Evolutionary conservation across 257 asterid species (phyloP), one percentile per base, ranked within the genome.

Genomic region (Verbena officinalis): DNA sequence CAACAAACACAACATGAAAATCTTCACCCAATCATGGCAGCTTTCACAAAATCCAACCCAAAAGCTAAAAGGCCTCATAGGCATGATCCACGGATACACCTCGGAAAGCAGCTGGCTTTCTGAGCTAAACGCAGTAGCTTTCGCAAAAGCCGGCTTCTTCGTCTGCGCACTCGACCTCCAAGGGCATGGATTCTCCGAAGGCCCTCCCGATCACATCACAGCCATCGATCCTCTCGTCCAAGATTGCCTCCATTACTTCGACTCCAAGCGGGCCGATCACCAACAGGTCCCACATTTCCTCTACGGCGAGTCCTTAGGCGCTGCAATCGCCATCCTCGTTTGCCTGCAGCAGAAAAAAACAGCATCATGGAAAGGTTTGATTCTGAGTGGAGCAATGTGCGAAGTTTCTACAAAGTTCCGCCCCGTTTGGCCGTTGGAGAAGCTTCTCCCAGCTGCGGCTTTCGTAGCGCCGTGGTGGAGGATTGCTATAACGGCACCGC

Each of bases 251-350:
- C 88, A 77, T 27, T 84, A 55, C 48, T 84, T 91, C 40, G 80
- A 78, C 63, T 67, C 86, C 0, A 59, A 40, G 20, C 71, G 78
- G 19, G 73, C 75, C 20, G 21, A 70, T 21, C 75, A 83, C 64
- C 81, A 80, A 0, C 62, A 31, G 7, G 73, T 83, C 17, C 95
- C 96, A 0, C 80, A 80, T 67, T 91, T 89, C 64, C 87, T 91
- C 21, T 89, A 86, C 34, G 98, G 98, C 0, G 98, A 91, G 67
- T 91, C 96, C 0, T 60, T 91, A 52, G 96, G 98, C 0, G 96
- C 81, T 1, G 90, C 96, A 1, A 68, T 89, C 10, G 83, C 87
- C 23, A 66, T 81, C 10, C 79, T 83, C 20, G 22, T 83, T 19
- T 78, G 89, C 80, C 49, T 86, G 7, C 59, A 71, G 72, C 96